These are phyloP conservation scores for Penicillium bovifimosum DNA, from an alignment of 495 filamentous ascomycete species.

Conservation along the genomic window DNA sequence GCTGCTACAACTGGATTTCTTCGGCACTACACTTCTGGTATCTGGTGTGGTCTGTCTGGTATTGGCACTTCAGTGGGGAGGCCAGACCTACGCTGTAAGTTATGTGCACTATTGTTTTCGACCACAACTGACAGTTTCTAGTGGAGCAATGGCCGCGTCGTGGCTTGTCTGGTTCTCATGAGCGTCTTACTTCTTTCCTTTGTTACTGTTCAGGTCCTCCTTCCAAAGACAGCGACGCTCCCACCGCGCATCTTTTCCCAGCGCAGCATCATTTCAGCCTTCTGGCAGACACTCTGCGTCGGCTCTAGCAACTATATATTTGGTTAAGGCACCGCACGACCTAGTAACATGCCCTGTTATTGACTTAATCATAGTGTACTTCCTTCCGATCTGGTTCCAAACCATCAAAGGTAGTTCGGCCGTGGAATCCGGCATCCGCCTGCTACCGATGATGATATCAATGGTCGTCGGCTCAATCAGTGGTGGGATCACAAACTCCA, in stretches of 20 bases:
- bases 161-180: conserved; percentile 32
- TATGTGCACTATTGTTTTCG: too few species aligned
- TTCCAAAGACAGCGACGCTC: conserved; percentile 25
- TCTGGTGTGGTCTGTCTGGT: too few species aligned
- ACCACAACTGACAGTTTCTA: too few species aligned
- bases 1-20: too few species aligned
- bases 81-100: conserved; percentile 29
- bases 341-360: too few species aligned
- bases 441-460: conserved; percentile 35
- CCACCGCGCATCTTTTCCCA: conserved; percentile 33
- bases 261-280: conserved; percentile 38
- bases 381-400: conserved; percentile 43
- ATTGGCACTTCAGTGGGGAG: conserved; percentile 46
- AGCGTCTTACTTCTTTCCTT: conserved; percentile 33
- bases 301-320: too few species aligned
- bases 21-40: too few species aligned
- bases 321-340: too few species aligned
- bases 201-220: conserved; percentile 16
- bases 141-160: conserved; percentile 33
- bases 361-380: too few species aligned
- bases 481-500: conserved; percentile 48
- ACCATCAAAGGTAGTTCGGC: conserved; percentile 58
- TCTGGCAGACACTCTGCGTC: too few species aligned
- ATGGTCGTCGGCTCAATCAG: conserved; percentile 27
- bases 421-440: conserved; percentile 52